These are phyloP conservation scores for Austropuccinia psidii DNA, from an alignment of 1,284 basidiomycete species.

Conservation along the genomic window DNA sequence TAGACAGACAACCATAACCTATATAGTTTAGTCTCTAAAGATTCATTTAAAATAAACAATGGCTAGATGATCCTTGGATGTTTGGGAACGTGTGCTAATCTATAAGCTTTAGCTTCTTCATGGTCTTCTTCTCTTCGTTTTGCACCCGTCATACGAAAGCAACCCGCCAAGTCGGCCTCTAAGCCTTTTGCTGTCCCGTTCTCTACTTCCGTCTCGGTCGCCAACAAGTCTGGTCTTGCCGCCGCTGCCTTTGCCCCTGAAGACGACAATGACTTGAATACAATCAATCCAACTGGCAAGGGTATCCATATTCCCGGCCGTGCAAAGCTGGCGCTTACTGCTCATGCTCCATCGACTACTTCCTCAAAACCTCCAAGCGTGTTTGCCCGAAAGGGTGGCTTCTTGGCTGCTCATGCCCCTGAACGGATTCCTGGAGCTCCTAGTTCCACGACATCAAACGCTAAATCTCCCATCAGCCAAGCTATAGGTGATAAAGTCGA, in stretches of 20 bases:
- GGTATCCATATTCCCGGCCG: conserved; percentile 34
- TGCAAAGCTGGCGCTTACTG: conserved; percentile 34
- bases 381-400: conserved; percentile 36
- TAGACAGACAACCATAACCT: too few species aligned
- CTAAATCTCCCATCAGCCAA: background rate
- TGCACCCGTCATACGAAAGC: conserved; percentile 36
- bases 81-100: conserved; percentile 16
- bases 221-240: conserved; percentile 11
- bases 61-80: too few species aligned
- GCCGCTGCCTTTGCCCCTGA: conserved; percentile 26
- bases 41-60: too few species aligned
- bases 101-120: conserved; percentile 32
- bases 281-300: background rate
- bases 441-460: background rate
- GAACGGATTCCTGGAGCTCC: conserved; percentile 30
- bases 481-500: conserved; percentile 29
- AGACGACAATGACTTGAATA: conserved; percentile 12
- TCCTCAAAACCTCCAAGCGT: conserved; percentile 32
- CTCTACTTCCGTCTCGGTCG: background rate
- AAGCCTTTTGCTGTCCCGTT: conserved; percentile 35
- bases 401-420: conserved; percentile 35
- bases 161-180: conserved; percentile 15
- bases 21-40: too few species aligned
- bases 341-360: background rate
- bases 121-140: conserved; percentile 38